Percentiles rank a stretch among this genome's conserved stretches.
Evolutionary conservation across 2,329 filamentous ascomycete genomes (phyloP).

Genomic region (Albophoma yamanashiensis): DNA sequence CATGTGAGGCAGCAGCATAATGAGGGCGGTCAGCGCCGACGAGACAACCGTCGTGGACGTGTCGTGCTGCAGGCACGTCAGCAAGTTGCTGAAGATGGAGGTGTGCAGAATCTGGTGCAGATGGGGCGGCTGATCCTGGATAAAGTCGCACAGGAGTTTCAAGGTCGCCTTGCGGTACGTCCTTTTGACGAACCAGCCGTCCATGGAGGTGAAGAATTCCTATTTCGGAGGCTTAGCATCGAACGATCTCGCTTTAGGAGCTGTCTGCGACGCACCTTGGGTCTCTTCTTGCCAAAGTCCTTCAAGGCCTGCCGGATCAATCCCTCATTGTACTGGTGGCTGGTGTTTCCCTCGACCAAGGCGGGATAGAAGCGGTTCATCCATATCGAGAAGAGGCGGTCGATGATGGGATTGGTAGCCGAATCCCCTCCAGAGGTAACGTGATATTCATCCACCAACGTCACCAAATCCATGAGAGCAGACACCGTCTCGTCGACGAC

Average conservation of each 20-base stretch:
- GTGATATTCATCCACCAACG: constrained; percentile 49
- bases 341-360: constrained; percentile 23
- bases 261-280: constrained; percentile 31
- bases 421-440: constrained; percentile 30
- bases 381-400: constrained; percentile 47
- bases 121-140: constrained; percentile 69
- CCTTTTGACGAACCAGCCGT: constrained; percentile 54
- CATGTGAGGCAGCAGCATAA: constrained; percentile 77
- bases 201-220: constrained; percentile 55
- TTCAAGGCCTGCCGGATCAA: constrained; percentile 41
- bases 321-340: constrained; percentile 35
- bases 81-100: constrained; percentile 57
- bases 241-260: too few relatives aligned
- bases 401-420: constrained; percentile 38
- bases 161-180: constrained; percentile 54
- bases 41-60: constrained; percentile 70
- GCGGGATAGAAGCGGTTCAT: constrained; percentile 34
- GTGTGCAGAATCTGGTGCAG: constrained; percentile 64
- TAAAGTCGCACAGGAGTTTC: constrained; percentile 59
- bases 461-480: constrained; percentile 53
- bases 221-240: constrained; percentile 17
- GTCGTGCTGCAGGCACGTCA: constrained; percentile 66
- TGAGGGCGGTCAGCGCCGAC: constrained; percentile 60
- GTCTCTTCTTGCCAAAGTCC: constrained; percentile 56
- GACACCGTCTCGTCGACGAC: constrained; percentile 54